A percentile compares a stretch with the other conserved stretches of the same genome.
Evolutionary conservation across 2,329 filamentous ascomycete genomes (phyloP).

Genomic region (Aureobasidium sp.): DNA sequence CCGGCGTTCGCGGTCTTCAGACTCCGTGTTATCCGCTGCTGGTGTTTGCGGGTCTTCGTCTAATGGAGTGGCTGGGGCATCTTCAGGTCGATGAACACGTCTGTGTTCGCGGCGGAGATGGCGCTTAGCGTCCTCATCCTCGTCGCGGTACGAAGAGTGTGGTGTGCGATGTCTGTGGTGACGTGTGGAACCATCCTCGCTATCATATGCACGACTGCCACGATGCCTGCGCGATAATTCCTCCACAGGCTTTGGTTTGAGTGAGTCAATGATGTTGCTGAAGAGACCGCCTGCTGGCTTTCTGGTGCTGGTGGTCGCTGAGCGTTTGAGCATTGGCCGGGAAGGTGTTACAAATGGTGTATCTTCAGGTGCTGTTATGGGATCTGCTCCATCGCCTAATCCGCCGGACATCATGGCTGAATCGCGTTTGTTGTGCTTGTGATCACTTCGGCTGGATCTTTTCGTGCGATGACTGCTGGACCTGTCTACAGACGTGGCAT

Average conservation of each 20-base stretch:
- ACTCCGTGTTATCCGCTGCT: constrained; percentile 27
- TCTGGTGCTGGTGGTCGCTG: constrained; percentile 54
- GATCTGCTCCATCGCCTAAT: constrained; percentile 28
- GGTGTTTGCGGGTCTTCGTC: constrained; percentile 17
- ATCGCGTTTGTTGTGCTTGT: constrained; percentile 33
- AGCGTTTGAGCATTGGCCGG: constrained; percentile 49
- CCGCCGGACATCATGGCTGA: constrained; percentile 33
- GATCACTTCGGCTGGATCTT: constrained; percentile 20
- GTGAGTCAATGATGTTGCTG: constrained; percentile 45
- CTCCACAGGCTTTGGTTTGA: constrained; percentile 20
- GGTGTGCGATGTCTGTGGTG: constrained; percentile 22
- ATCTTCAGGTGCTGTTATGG: constrained; percentile 42
- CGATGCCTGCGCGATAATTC: not conserved
- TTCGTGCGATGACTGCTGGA: constrained; percentile 22
- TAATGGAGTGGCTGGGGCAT: constrained; percentile 22
- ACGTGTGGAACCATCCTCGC: constrained; percentile 24
- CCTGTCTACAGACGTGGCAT: constrained; percentile 26
- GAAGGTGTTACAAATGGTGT: constrained; percentile 40
- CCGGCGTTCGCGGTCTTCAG: constrained; percentile 17
- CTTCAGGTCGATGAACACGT: constrained; percentile 25
- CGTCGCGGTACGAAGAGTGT: constrained; percentile 15
- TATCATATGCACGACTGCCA: constrained; percentile 22
- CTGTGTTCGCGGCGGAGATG: constrained; percentile 30
- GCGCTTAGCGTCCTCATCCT: constrained; percentile 25
- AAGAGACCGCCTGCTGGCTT: constrained; percentile 45